Evolutionary conservation across 371 early-diverging fungal species (phyloP).

Genomic region (Mucor piriformis): DNA sequence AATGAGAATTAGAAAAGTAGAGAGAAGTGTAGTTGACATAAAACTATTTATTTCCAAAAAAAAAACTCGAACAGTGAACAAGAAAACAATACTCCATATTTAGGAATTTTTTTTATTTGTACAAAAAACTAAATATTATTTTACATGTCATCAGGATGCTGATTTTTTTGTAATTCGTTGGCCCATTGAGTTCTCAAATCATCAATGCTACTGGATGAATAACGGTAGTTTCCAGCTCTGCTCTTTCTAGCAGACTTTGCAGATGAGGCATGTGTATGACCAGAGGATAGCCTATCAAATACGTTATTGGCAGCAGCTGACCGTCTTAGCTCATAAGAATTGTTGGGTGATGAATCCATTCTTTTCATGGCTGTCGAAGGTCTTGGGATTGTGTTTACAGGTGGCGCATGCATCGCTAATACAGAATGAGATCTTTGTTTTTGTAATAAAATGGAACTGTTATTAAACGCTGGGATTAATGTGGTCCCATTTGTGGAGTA

Average conservation of each 20-base stretch:
- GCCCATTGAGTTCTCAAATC: conserved; percentile 34
- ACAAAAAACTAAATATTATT: neutral
- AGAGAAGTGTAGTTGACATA: no score
- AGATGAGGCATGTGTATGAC: conserved; percentile 49
- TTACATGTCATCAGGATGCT: conserved; percentile 1
- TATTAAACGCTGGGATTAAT: conserved; percentile 19
- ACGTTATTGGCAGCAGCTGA: conserved; percentile 30
- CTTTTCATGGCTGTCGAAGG: conserved; percentile 1
- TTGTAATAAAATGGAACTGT: conserved; percentile 2
- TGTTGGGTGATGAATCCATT: conserved; percentile 18
- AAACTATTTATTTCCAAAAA: neutral
- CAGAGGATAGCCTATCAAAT: conserved; percentile 44
- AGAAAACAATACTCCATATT: neutral
- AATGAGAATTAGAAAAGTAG: neutral
- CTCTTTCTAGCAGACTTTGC: conserved; percentile 35
- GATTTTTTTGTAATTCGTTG: conserved; percentile 10
- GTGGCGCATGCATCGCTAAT: conserved; percentile 18
- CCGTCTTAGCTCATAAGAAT: conserved; percentile 21
- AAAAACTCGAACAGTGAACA: neutral
- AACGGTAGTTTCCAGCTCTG: conserved; percentile 12
- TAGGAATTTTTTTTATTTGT: neutral
- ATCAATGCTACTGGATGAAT: conserved; percentile 35
- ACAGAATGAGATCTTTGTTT: conserved; percentile 23
- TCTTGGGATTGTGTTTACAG: conserved; percentile 4
- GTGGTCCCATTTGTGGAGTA: conserved; percentile 11